Conservation (phyloP, 768 basidiomycete genomes). For the Amyloporia xantha region DNA sequence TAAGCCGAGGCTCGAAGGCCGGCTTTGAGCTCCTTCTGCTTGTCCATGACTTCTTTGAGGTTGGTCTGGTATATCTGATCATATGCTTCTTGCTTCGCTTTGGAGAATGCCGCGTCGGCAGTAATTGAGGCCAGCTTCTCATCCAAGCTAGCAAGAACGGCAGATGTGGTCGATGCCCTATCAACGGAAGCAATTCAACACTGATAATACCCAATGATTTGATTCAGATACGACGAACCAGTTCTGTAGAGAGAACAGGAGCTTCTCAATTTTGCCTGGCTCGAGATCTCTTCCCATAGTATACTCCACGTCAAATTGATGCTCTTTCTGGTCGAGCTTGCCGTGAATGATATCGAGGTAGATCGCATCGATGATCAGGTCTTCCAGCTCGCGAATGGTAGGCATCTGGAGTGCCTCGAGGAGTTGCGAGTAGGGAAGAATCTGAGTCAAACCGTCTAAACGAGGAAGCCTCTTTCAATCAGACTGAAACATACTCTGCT, state of each 20-base stretch:
- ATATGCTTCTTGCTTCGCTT: constrained; percentile 43
- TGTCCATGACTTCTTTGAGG: constrained; percentile 58
- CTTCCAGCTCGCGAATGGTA: constrained; percentile 85
- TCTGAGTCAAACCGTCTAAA: constrained; percentile 37
- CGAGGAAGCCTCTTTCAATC: neutral
- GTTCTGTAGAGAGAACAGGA: constrained; percentile 55
- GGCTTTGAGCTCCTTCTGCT: constrained; percentile 41
- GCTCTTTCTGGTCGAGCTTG: constrained; percentile 88
- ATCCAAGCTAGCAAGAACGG: constrained; percentile 69
- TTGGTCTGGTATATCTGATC: constrained; percentile 45
- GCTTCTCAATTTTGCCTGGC: constrained; percentile 54
- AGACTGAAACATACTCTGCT: constrained; percentile 53
- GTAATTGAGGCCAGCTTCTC: constrained; percentile 56
- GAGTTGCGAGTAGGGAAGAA: constrained; percentile 74
- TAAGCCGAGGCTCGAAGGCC: constrained; percentile 8
- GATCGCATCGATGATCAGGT: constrained; percentile 95
- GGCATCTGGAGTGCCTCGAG: constrained; percentile 66
- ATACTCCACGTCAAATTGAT: constrained; percentile 87
- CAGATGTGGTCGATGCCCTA: constrained; percentile 67
- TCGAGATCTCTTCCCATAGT: constrained; percentile 91
- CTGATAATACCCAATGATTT: no score
- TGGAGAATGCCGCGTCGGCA: constrained; percentile 33
- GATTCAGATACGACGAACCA: constrained; percentile 42
- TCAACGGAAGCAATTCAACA: constrained; percentile 5
- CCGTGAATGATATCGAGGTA: constrained; percentile 87